Conservation (phyloP, 1,284 basidiomycete genomes). For the Xerocomus minutiporus region DNA sequence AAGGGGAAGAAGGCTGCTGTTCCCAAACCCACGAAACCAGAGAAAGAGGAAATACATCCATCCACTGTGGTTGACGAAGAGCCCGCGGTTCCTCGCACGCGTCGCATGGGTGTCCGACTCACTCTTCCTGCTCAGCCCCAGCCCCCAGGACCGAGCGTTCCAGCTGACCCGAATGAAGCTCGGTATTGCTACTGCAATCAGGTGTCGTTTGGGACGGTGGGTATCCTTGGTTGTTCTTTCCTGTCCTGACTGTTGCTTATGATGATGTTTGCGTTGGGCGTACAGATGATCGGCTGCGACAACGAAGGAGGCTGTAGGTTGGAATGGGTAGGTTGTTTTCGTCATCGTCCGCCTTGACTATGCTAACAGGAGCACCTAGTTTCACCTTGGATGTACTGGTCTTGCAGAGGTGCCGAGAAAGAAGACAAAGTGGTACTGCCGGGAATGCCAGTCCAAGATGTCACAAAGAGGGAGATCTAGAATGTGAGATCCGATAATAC, state of each 20-base stretch:
- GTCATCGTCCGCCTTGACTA: slow-evolving; percentile 1
- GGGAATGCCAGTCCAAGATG: slow-evolving; percentile 45
- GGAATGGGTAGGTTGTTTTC: slow-evolving; percentile 64
- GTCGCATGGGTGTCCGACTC: slow-evolving; percentile 36
- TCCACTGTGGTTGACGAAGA: slow-evolving; percentile 12
- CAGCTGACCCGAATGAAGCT: slow-evolving; percentile 46
- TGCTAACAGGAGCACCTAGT: slow-evolving; percentile 40
- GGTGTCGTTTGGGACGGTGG: slow-evolving; percentile 70
- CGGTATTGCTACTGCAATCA: slow-evolving; percentile 76
- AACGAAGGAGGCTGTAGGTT: slow-evolving; percentile 51
- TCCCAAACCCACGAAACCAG: slow-evolving; percentile 15
- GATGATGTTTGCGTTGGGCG: neutral
- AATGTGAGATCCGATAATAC: slow-evolving; percentile 12
- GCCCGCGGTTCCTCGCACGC: slow-evolving; percentile 15
- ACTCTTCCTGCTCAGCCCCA: slow-evolving; percentile 36
- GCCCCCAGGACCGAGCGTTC: slow-evolving; percentile 16
- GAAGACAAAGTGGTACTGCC: slow-evolving; percentile 68
- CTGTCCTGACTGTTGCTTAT: slow-evolving; percentile 2
- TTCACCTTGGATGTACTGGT: slow-evolving; percentile 70
- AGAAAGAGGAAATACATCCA: slow-evolving; percentile 18
- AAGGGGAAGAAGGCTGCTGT: slow-evolving; percentile 22
- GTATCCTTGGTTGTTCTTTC: slow-evolving; percentile 21
- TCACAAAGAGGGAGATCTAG: slow-evolving; percentile 28
- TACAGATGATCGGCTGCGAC: slow-evolving; percentile 83
- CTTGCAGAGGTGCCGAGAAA: slow-evolving; percentile 57